These are phyloP conservation scores for Zalerion maritima DNA, from an alignment of 495 filamentous ascomycete species.

Conservation along the genomic window DNA sequence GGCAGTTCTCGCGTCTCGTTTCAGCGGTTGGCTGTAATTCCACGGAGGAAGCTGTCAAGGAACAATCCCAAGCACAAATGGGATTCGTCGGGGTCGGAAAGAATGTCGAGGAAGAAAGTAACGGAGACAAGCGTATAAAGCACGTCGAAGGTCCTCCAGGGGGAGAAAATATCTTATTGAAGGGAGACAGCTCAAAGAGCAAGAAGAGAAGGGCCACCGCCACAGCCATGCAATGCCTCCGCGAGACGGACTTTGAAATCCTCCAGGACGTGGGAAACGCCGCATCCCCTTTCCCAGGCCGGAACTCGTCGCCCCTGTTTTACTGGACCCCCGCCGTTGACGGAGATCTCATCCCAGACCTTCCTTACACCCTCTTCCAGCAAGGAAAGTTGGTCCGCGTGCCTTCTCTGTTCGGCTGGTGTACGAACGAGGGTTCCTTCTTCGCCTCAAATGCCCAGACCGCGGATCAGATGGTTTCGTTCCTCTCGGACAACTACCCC, in stretches of 20 bases:
- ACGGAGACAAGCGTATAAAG: no score
- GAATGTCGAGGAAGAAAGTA: no score
- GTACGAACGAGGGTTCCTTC: slow-evolving; percentile 36
- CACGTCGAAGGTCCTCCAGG: no score
- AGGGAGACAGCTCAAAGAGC: no score
- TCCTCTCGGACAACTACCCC: slow-evolving; percentile 32
- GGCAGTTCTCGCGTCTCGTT: slow-evolving; percentile 22
- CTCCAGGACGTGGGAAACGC: slow-evolving; percentile 42
- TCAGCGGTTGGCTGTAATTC: slow-evolving; percentile 16
- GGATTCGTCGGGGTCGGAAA: no score
- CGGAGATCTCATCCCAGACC: slow-evolving; percentile 35
- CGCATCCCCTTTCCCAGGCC: slow-evolving; percentile 28
- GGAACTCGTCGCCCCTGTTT: slow-evolving; percentile 30
- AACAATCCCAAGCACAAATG: no score
- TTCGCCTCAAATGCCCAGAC: slow-evolving; percentile 35
- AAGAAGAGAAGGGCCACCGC: no score
- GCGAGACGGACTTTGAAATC: slow-evolving; percentile 24
- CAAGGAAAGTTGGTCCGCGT: slow-evolving; percentile 16
- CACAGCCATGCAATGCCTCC: slow-evolving; percentile 34
- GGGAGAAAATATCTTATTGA: no score
- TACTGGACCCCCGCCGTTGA: slow-evolving; percentile 48
- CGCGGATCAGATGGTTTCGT: slow-evolving; percentile 26
- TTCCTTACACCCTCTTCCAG: slow-evolving; percentile 16
- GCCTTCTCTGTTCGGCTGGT: slow-evolving; percentile 25
- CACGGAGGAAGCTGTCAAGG: no score